A percentile compares a stretch with the other conserved stretches of the same genome.
Conservation (phyloP, 2,329 filamentous ascomycete species). For the Mycocentrospora acerina region DNA sequence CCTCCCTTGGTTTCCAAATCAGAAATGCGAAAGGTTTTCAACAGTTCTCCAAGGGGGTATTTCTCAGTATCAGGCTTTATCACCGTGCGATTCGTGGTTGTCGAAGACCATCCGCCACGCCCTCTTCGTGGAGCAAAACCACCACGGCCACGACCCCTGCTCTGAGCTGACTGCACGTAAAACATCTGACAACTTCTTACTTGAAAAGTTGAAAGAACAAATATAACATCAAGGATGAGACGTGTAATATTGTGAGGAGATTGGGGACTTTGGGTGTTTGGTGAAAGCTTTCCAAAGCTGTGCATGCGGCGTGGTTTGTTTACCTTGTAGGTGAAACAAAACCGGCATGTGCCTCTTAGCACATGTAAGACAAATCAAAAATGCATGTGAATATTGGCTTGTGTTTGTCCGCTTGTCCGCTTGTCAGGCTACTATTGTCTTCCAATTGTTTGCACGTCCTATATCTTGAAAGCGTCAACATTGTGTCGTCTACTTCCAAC, state of each 20-base stretch:
- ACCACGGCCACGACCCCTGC: slow-evolving; percentile 13
- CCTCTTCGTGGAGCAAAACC: slow-evolving; percentile 27
- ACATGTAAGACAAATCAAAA: slow-evolving; percentile 11
- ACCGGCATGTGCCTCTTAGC: slow-evolving; percentile 10
- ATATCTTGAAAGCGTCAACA: neutral
- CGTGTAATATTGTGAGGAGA: neutral
- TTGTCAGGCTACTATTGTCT: slow-evolving; percentile 8
- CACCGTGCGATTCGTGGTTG: slow-evolving; percentile 11
- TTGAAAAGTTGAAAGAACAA: neutral
- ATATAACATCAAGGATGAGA: neutral
- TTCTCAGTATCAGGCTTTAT: slow-evolving; percentile 24
- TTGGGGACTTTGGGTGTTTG: slow-evolving; percentile 4
- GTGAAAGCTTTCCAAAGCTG: slow-evolving; percentile 30
- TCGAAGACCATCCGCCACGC: slow-evolving; percentile 13
- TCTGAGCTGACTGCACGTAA: slow-evolving; percentile 6
- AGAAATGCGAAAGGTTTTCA: slow-evolving; percentile 18
- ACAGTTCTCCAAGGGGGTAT: slow-evolving; percentile 33
- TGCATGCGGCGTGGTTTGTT: slow-evolving; percentile 24
- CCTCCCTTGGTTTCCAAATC: slow-evolving; percentile 7
- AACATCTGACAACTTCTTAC: slow-evolving; percentile 6
- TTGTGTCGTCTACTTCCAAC: too few species aligned
- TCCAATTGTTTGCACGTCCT: slow-evolving; percentile 30
- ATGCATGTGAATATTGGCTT: too few species aligned
- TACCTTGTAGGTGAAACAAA: slow-evolving; percentile 19
- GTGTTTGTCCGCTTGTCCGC: slow-evolving; percentile 19